Evolutionary conservation across 805 yeast genomes (phyloP), one percentile per base, ranked within the genome.

Genomic region (Kazachstania africana): DNA sequence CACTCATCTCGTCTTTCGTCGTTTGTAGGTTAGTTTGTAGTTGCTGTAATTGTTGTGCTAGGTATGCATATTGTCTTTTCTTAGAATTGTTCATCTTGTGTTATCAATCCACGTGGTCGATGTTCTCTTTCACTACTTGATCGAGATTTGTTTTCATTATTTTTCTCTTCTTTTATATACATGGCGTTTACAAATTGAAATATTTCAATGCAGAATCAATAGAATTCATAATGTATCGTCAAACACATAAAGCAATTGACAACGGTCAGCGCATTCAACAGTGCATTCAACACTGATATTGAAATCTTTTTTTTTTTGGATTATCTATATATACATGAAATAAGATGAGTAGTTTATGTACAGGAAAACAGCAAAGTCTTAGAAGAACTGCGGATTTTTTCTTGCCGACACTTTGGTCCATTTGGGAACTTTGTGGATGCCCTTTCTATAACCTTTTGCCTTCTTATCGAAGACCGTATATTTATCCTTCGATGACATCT

Each of bases 341-440:
- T n/a, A n/a, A n/a, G n/a, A n/a, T n/a, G n/a, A n/a, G n/a, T n/a
- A n/a, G n/a, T n/a, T n/a, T n/a, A n/a, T n/a, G n/a, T n/a, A n/a
- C n/a, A n/a, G n/a, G n/a, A n/a, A n/a, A n/a, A n/a, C n/a, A n/a
- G n/a, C n/a, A 19, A 10, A 19, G 10, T 17, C 10, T 51, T 62
- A 81, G 54, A 70, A 78, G 50, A 76, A 68, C 37, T 67, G 67
- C 27, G 95, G 95, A 49, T 81, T 79, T 36, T 70, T 74, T 63
- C 95, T 75, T 56, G 77, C 68, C 6, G 93, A 72, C 39, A 73
- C 54, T 62, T 78, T 84, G 33, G 96, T 85, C 94, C 95, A 85
- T 53, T 85, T 82, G 14, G 95, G 95, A 26, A 78, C 80, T 55
- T 75, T 61, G 50, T 88, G 97, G 16, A 82, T 74, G 41, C 87